Evolutionary conservation across 2,329 filamentous ascomycete genomes (phyloP).

Genomic region (Fusarium hainanense): DNA sequence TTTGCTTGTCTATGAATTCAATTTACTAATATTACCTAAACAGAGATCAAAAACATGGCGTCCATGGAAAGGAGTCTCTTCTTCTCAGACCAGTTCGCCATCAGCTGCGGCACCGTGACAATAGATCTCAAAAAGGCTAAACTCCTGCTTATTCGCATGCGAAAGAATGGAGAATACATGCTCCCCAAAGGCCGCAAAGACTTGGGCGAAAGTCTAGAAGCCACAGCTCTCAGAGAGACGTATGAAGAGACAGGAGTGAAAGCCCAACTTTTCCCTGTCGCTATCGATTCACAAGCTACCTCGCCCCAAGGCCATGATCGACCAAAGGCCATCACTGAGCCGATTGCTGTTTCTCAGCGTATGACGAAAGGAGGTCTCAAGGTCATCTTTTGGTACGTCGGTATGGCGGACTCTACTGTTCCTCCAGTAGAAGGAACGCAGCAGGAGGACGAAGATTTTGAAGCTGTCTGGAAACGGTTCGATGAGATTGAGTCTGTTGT

Average conservation of each 20-base stretch:
- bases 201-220: neutral
- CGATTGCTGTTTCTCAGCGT: constrained; percentile 14
- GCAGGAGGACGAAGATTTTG: constrained; percentile 14
- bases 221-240: constrained; percentile 9
- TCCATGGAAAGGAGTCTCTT: neutral
- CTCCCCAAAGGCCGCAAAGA: constrained; percentile 23
- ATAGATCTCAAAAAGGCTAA: neutral
- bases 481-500: neutral
- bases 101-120: constrained; percentile 6
- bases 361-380: neutral
- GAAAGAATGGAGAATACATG: constrained; percentile 5
- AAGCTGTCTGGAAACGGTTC: constrained; percentile 1
- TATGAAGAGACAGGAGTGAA: constrained; percentile 12
- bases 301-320: neutral
- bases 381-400: constrained; percentile 23
- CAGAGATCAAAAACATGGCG: neutral
- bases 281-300: neutral
- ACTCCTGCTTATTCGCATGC: constrained; percentile 2
- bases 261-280: neutral
- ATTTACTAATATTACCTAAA: too few relatives aligned
- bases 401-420: constrained; percentile 7
- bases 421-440: constrained; percentile 6
- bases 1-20: neutral
- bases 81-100: constrained; percentile 13
- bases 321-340: neutral